These are phyloP conservation scores for Rhizophagus prolifer DNA, from an alignment of 192 early-diverging fungal species.

Conservation along the genomic window DNA sequence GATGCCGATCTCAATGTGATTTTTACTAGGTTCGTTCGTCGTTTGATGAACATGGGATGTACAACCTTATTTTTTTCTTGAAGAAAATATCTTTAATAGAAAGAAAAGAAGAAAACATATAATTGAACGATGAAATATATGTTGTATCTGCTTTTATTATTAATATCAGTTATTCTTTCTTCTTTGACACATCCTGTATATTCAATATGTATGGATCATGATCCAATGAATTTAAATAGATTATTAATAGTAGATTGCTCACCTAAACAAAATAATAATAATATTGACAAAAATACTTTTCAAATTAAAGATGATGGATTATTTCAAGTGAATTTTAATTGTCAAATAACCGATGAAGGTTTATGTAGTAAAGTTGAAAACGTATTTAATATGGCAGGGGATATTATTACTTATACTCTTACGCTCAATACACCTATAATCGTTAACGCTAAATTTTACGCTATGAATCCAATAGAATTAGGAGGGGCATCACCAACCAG, in stretches of 20 bases:
- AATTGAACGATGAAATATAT: not conserved
- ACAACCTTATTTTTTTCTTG: no score
- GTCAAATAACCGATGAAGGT: not conserved
- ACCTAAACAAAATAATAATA: not conserved
- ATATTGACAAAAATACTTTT: not conserved
- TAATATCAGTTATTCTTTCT: not conserved
- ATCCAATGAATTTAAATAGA: not conserved
- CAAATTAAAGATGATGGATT: not conserved
- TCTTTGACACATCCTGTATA: not conserved
- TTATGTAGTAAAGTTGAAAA: not conserved
- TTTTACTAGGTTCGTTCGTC: no score
- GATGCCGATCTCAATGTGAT: no score
- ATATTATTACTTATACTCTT: not conserved
- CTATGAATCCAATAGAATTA: not conserved
- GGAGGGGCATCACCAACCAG: constrained; percentile 29
- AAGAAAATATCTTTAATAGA: no score
- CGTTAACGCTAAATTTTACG: not conserved
- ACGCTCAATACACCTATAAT: not conserved
- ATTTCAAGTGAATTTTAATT: not conserved
- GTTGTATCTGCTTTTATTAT: not conserved
- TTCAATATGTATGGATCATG: constrained; percentile 1
- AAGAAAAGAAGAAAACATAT: no score
- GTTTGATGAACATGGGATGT: no score
- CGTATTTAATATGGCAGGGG: not conserved
- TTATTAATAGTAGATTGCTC: not conserved